Percentiles rank a stretch among this genome's conserved stretches.
Conservation (phyloP, 805 yeast genomes). For the Spathaspora girioi region DNA sequence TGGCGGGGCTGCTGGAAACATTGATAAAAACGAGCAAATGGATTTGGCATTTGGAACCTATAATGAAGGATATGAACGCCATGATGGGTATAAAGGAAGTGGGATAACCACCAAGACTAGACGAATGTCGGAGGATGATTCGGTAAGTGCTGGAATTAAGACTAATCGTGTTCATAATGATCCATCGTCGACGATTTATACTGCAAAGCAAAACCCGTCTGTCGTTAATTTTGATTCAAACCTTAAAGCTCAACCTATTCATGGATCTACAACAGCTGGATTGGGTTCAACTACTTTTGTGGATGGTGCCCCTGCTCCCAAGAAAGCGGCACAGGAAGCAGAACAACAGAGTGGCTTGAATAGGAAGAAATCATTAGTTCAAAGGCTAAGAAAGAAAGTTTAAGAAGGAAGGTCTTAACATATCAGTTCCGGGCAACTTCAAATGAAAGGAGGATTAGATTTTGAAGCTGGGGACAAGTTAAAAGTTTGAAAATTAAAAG, state of each 20-base stretch:
- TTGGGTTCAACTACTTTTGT: conserved; percentile 88
- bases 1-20: conserved; percentile 57
- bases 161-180: conserved; percentile 16
- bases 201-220: conserved; percentile 49
- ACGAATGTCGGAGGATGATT: neutral
- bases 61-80: conserved; percentile 39
- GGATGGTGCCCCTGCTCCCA: conserved; percentile 94
- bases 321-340: conserved; percentile 21
- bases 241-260: conserved; percentile 65
- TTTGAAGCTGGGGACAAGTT: too few species aligned
- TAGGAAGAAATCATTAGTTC: conserved; percentile 81
- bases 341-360: conserved; percentile 47
- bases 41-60: conserved; percentile 75
- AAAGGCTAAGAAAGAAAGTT: conserved; percentile 49
- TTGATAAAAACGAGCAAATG: conserved; percentile 49
- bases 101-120: neutral
- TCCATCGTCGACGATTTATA: conserved; percentile 17
- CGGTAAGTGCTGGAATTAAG: conserved; percentile 10
- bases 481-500: neutral
- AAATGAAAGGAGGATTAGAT: too few species aligned
- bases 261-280: conserved; percentile 84
- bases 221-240: conserved; percentile 70
- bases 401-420: neutral
- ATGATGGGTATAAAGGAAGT: conserved; percentile 32
- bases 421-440: too few species aligned